Conservation (phyloP, 2,329 filamentous ascomycete species). For the Harringtonia lauricola region DNA sequence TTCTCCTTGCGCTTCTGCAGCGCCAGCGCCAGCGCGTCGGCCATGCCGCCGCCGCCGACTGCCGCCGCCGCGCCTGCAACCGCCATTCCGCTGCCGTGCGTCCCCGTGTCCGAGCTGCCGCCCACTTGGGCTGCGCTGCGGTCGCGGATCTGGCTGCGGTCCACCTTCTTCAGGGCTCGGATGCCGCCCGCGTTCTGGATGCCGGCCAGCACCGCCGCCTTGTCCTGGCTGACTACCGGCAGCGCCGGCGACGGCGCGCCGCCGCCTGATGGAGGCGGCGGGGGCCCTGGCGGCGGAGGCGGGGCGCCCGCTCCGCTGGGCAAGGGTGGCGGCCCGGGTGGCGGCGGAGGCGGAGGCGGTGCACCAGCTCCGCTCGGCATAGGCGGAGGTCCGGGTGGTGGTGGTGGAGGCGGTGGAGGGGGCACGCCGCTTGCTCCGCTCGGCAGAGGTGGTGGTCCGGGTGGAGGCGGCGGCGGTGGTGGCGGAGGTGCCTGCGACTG, state of each 20-base stretch:
- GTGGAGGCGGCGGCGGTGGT: neutral
- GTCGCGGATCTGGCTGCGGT: constrained; percentile 58
- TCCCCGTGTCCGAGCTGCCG: constrained; percentile 31
- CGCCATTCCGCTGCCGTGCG: constrained; percentile 38
- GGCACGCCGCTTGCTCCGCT: neutral
- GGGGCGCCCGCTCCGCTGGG: constrained; percentile 22
- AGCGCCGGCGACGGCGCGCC: constrained; percentile 30
- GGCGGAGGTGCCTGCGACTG: too few relatives aligned
- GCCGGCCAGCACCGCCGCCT: constrained; percentile 54
- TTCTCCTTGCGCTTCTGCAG: constrained; percentile 81
- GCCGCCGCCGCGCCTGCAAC: constrained; percentile 40
- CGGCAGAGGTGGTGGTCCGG: neutral
- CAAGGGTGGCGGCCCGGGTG: constrained; percentile 7
- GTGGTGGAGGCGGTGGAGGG: constrained; percentile 27
- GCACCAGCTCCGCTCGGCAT: constrained; percentile 9
- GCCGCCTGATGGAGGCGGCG: constrained; percentile 31
- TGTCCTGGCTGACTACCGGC: constrained; percentile 32
- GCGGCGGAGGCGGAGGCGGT: constrained; percentile 28
- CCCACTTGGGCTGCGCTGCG: constrained; percentile 56
- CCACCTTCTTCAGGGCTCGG: constrained; percentile 63
- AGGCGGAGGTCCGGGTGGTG: constrained; percentile 24
- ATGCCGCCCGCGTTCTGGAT: constrained; percentile 63
- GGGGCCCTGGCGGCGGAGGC: constrained; percentile 42
- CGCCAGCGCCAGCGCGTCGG: constrained; percentile 72
- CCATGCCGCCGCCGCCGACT: constrained; percentile 47